Conservation (phyloP, 1,284 basidiomycete genomes). For the Kalmanozyma brasiliensis region DNA sequence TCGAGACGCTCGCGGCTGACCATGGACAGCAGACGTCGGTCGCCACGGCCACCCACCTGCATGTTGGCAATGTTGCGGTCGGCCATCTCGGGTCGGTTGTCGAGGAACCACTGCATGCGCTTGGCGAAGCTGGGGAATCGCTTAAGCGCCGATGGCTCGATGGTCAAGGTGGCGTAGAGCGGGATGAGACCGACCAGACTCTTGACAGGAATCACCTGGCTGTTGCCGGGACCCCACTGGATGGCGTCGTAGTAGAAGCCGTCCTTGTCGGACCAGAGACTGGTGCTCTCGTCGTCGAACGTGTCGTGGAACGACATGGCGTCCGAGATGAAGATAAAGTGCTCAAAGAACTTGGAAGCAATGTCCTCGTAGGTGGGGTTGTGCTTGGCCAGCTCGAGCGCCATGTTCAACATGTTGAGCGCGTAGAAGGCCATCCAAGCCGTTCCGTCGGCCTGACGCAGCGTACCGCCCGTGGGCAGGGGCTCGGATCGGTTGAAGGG, state of each 20-base stretch:
- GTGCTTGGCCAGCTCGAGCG: slow-evolving; percentile 95
- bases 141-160: slow-evolving; percentile 88
- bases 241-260: slow-evolving; percentile 99
- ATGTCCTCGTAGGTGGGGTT: slow-evolving; percentile 98
- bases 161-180: slow-evolving; percentile 89
- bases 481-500: slow-evolving; percentile 98
- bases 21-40: slow-evolving; percentile 87
- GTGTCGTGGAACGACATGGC: slow-evolving; percentile 89
- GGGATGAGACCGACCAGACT: slow-evolving; percentile 95
- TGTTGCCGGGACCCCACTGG: slow-evolving; percentile 76
- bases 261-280: slow-evolving; percentile 94
- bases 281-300: slow-evolving; percentile 74
- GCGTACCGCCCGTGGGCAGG: slow-evolving; percentile 80
- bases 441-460: slow-evolving; percentile 96
- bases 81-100: slow-evolving; percentile 87
- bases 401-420: slow-evolving; percentile 96
- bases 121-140: slow-evolving; percentile 97
- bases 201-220: slow-evolving; percentile 88
- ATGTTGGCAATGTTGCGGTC: slow-evolving; percentile 96
- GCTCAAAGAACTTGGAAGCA: slow-evolving; percentile 97
- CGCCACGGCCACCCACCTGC: slow-evolving; percentile 71
- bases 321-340: slow-evolving; percentile 65
- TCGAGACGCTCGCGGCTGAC: slow-evolving; percentile 90
- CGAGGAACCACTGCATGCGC: slow-evolving; percentile 97
- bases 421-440: slow-evolving; percentile 99